A percentile compares a stretch with the other conserved stretches of the same genome.
phyloP scores from a whole-genome alignment of 164 flowering plant genomes.

The Annona squamosa region DNA sequence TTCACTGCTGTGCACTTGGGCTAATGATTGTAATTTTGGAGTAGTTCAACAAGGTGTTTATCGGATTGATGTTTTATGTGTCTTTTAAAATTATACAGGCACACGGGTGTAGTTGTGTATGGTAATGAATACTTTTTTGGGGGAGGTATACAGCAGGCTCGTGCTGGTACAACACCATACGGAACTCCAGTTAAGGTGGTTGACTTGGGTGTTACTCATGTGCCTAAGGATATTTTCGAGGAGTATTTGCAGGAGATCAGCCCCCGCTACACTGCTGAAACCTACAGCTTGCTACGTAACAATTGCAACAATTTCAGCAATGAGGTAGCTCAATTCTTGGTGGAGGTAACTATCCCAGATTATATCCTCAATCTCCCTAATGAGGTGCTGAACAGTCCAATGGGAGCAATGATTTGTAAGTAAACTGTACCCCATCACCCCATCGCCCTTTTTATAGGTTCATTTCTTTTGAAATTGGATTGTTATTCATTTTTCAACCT shows the following conservation, averaged over 20 bases:
- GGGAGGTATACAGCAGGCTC: conserved; percentile 75
- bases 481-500: background rate
- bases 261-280: conserved; percentile 83
- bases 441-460: background rate
- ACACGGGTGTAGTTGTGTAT: conserved; percentile 89
- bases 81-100: conserved; percentile 42
- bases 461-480: background rate
- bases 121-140: conserved; percentile 93
- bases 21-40: too few species aligned
- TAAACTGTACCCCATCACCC: conserved; percentile 3
- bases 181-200: conserved; percentile 79
- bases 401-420: conserved; percentile 88
- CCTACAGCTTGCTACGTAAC: conserved; percentile 73
- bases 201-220: conserved; percentile 82
- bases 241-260: conserved; percentile 81
- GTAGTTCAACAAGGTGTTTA: background rate
- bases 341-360: conserved; percentile 68
- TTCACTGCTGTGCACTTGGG: too few species aligned
- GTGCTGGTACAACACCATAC: conserved; percentile 72
- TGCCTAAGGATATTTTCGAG: conserved; percentile 86
- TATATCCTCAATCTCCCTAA: conserved; percentile 89
- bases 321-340: conserved; percentile 91
- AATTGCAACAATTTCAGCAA: conserved; percentile 98
- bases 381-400: conserved; percentile 87
- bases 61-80: background rate